phyloP scores from a whole-genome alignment of 768 basidiomycete species.

The Psilocybe cyanescens region DNA sequence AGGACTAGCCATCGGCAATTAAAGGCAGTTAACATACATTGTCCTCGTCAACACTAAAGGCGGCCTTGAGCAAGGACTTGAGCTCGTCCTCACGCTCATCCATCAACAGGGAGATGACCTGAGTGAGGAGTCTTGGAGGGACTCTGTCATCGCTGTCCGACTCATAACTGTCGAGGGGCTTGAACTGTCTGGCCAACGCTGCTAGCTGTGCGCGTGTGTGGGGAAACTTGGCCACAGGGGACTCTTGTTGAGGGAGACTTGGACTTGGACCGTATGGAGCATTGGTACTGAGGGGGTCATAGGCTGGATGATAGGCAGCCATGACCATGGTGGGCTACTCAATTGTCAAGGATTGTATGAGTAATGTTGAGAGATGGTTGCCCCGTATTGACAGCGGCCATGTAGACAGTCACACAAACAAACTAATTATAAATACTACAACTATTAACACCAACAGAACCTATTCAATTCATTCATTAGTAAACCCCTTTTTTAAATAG shows the following conservation, averaged over 20 bases:
- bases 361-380: background rate
- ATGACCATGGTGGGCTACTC: background rate
- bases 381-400: background rate
- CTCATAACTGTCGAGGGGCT: slow-evolving; percentile 56
- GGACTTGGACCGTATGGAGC: slow-evolving; percentile 9
- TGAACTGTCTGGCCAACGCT: slow-evolving; percentile 74
- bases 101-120: slow-evolving; percentile 71
- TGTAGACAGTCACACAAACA: background rate
- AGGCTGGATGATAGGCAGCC: background rate
- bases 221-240: slow-evolving; percentile 57
- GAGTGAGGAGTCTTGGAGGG: slow-evolving; percentile 64
- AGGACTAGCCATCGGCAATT: slow-evolving; percentile 14
- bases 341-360: background rate
- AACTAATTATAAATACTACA: background rate
- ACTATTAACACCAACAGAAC: slow-evolving; percentile 28
- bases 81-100: slow-evolving; percentile 89
- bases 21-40: slow-evolving; percentile 48
- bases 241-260: slow-evolving; percentile 8
- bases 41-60: slow-evolving; percentile 70
- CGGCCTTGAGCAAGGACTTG: slow-evolving; percentile 72
- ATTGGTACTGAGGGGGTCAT: slow-evolving; percentile 21
- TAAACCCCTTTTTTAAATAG: background rate
- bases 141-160: slow-evolving; percentile 55
- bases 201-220: slow-evolving; percentile 84
- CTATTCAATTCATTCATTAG: slow-evolving; percentile 9